These are phyloP conservation scores for Globisporangium acanthophoron DNA, from an alignment of 352 stramenopile genomes.

Conservation along the genomic window DNA sequence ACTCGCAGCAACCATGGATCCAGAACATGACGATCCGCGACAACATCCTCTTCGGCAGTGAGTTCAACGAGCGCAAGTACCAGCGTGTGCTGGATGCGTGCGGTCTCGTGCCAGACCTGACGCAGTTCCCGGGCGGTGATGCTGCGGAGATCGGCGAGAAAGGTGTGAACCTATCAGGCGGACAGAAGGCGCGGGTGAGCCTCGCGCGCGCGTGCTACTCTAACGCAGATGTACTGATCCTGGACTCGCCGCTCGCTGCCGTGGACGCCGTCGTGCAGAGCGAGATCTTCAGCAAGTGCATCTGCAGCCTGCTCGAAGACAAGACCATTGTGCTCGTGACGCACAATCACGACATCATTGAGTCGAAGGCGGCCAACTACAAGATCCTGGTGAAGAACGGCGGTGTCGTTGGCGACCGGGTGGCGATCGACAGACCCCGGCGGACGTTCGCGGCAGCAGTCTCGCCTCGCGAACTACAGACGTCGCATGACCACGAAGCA, in stretches of 20 bases:
- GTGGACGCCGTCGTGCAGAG: constrained; percentile 93
- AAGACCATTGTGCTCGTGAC: constrained; percentile 90
- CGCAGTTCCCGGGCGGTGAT: not conserved
- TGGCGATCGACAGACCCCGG: too few relatives aligned
- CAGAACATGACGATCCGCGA: constrained; percentile 21
- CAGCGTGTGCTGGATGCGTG: not conserved
- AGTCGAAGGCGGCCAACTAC: constrained; percentile 18
- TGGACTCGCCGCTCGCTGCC: constrained; percentile 91
- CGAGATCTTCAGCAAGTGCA: constrained; percentile 83
- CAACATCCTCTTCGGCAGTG: constrained; percentile 91
- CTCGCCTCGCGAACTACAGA: too few relatives aligned
- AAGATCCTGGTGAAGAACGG: constrained; percentile 15
- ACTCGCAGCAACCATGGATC: too few relatives aligned
- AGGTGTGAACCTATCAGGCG: too few relatives aligned
- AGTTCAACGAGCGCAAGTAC: not conserved
- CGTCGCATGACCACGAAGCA: too few relatives aligned
- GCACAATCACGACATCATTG: constrained; percentile 77
- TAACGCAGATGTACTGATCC: constrained; percentile 64
- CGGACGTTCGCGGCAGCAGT: too few relatives aligned
- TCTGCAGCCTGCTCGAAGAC: constrained; percentile 29
- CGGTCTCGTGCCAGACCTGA: not conserved
- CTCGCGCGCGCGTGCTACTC: constrained; percentile 70
- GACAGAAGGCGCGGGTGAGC: too few relatives aligned
- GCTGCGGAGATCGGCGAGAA: not conserved
- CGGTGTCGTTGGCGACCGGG: too few relatives aligned